Conservation (phyloP, 257 asterid genomes). For the Forsythia suspensa region DNA sequence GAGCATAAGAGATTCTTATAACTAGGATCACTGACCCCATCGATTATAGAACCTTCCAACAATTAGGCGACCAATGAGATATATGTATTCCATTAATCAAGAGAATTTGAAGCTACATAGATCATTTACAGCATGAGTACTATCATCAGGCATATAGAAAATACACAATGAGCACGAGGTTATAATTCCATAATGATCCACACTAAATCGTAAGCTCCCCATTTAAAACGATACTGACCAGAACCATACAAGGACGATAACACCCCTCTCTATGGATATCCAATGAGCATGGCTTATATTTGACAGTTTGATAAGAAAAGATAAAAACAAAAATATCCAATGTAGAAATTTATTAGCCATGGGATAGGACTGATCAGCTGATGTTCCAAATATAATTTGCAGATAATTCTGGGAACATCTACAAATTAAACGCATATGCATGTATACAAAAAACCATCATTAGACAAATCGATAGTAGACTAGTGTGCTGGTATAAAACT, state of each 20-base stretch:
- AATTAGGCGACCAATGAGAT: not conserved
- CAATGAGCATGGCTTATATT: not conserved
- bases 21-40: not conserved
- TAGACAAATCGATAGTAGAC: not conserved
- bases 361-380: not conserved
- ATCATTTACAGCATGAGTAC: not conserved
- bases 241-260: not conserved
- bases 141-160: not conserved
- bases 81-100: not conserved
- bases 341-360: too few relatives aligned
- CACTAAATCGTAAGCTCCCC: not conserved
- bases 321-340: not conserved
- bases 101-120: not conserved
- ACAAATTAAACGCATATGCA: not conserved
- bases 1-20: not conserved
- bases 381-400: not conserved
- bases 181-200: not conserved
- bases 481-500: conserved; percentile 28
- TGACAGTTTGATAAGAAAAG: not conserved
- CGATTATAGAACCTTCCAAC: not conserved
- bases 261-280: not conserved
- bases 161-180: not conserved
- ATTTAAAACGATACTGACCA: not conserved
- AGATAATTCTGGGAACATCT: not conserved
- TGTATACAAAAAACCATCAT: not conserved